Base-by-base conservation (phyloP, 768 basidiomycete species). In the Hypsizygus marmoreus region DNA sequence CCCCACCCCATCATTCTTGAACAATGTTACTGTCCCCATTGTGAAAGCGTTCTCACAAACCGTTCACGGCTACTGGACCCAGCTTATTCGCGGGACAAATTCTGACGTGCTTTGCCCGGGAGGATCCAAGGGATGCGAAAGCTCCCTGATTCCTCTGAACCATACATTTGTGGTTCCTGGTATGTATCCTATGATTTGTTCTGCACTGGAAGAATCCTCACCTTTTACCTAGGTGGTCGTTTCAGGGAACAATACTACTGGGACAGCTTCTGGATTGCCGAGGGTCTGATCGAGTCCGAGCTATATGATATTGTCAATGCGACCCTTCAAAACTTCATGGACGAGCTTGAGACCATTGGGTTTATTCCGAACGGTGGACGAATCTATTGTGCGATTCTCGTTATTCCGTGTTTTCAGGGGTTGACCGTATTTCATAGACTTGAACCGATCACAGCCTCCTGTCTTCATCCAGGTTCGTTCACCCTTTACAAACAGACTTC, bases 331-430 rank as follows among this genome's bases (percentile, higher is more conserved):
- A 95, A 97, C 69, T 97, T 97, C 60, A 94, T 97, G 92, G 94
- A 97, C 58, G 86, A 95, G 61, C 71, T 97, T 35, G 81, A 87
- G 30, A 60, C 62, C 17, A 81, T 89, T 56, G 95, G 94, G 0
- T 97, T 97, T 70, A 86, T 97, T 51, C 95, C 95, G 1, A 97
- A 97, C 57, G 95, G 95, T 6, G 94, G 92, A 3, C 77, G 93
- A 9, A 91, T 89, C 40, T 97, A 97, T 59, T 97, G 86, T 86
- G 56, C 38, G 66, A 44, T 16, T 17, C 31, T 6, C 39, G 1
- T 6, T 30, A 14, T 33, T 20, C 40, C 41, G 28, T 40, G 26
- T 34, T 9, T 17, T 17, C 14, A n/a, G 88, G 86, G 95, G 65
- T 65, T 95, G 54, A 79, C 94, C 57, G 80, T 94, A 43, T 95